Evolutionary conservation across 1,284 basidiomycete species (phyloP).

Genomic region (Rhodofomes roseus): DNA sequence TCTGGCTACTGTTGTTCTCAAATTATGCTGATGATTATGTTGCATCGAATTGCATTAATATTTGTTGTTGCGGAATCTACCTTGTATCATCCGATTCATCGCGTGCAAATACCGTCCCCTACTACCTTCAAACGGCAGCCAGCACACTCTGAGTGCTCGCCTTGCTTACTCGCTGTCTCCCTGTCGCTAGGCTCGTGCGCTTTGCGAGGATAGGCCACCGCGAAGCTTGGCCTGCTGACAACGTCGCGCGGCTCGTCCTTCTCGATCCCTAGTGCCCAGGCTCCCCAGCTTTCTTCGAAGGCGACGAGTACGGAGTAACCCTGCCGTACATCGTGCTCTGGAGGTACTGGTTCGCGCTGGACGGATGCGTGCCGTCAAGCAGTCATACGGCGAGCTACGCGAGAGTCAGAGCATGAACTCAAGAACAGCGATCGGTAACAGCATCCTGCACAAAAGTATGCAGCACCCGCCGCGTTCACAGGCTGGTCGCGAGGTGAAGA

Average conservation of each 20-base stretch:
- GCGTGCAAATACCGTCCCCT: conserved; percentile 35
- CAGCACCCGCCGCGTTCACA: conserved; percentile 32
- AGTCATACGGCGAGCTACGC: conserved; percentile 32
- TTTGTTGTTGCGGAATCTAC: no score
- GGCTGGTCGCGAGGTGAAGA: conserved; percentile 39
- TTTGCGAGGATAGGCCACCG: no score
- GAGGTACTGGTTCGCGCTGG: conserved; percentile 16
- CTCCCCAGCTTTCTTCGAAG: not conserved
- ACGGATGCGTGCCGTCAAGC: conserved; percentile 35
- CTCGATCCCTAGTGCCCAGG: not conserved
- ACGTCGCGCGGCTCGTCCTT: no score
- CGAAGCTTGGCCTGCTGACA: no score
- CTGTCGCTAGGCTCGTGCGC: no score
- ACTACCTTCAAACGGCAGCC: no score
- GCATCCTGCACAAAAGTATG: conserved; percentile 45
- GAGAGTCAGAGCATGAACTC: conserved; percentile 26
- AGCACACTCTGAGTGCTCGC: no score
- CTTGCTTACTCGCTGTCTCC: no score
- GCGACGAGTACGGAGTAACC: not conserved
- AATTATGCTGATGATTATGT: not conserved
- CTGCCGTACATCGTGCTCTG: conserved; percentile 3
- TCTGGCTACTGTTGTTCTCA: not conserved
- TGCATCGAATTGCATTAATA: no score
- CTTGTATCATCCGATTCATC: no score
- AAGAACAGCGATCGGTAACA: conserved; percentile 49